Conservation (phyloP, 345 rosid genomes). For the Salix viminalis region DNA sequence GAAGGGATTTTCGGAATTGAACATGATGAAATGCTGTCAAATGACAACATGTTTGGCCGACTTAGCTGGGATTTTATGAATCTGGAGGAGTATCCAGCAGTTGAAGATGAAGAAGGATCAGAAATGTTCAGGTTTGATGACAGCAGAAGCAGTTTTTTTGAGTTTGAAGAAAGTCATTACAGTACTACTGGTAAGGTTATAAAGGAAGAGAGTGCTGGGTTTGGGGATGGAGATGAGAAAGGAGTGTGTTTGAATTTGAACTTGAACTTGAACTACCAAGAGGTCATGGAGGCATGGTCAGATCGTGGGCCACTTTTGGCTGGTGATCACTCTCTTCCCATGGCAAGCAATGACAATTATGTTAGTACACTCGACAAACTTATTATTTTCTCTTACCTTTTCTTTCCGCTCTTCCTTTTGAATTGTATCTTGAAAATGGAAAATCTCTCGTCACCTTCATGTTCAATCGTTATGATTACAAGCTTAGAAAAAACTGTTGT, state of each 20-base stretch:
- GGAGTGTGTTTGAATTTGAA: constrained; percentile 37
- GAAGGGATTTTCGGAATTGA: constrained; percentile 32
- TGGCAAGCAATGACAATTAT: constrained; percentile 29
- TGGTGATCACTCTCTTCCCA: constrained; percentile 29
- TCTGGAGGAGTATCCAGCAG: constrained; percentile 29
- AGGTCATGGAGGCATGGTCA: constrained; percentile 68
- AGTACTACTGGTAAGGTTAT: not conserved
- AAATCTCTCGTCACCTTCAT: not conserved
- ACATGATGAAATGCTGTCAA: constrained; percentile 16
- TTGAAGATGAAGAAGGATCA: constrained; percentile 24
- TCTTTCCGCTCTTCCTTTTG: not conserved
- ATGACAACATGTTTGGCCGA: not conserved
- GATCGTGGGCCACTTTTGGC: constrained; percentile 47
- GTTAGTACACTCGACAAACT: constrained; percentile 33
- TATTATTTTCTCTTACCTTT: not conserved
- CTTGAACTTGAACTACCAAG: constrained; percentile 67
- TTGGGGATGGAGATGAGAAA: constrained; percentile 40
- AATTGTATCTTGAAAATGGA: not conserved
- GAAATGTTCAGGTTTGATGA: constrained; percentile 7
- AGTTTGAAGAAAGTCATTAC: constrained; percentile 10
- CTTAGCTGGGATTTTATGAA: constrained; percentile 41
- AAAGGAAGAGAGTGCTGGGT: constrained; percentile 33
- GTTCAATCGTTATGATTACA: too few species aligned
- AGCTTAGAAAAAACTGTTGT: too few species aligned
- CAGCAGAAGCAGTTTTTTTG: not conserved